These are phyloP conservation scores for Schizosaccharomyces lindneri DNA, from an alignment of 805 yeast species.

Conservation along the genomic window DNA sequence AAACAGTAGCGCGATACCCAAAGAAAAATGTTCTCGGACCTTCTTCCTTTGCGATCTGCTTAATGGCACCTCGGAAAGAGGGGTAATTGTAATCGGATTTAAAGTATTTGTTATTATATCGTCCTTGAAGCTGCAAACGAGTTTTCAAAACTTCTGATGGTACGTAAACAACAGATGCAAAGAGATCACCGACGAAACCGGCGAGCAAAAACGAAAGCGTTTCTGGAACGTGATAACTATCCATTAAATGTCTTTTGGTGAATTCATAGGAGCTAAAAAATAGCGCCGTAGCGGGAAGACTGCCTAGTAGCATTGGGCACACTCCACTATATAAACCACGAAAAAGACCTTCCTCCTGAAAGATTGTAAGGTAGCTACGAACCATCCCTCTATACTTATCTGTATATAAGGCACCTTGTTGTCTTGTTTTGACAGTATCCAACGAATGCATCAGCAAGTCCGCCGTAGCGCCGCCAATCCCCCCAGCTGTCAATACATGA, in stretches of 20 bases:
- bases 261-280: slow-evolving; percentile 80
- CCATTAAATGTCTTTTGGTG: slow-evolving; percentile 45
- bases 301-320: slow-evolving; percentile 73
- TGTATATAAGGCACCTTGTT: slow-evolving; percentile 67
- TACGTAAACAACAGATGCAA: slow-evolving; percentile 68
- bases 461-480: slow-evolving; percentile 81
- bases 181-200: slow-evolving; percentile 64
- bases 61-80: slow-evolving; percentile 46
- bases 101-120: slow-evolving; percentile 53
- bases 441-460: slow-evolving; percentile 85
- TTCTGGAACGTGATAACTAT: slow-evolving; percentile 37
- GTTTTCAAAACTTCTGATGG: slow-evolving; percentile 76
- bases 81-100: slow-evolving; percentile 67
- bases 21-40: slow-evolving; percentile 55
- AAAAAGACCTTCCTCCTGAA: slow-evolving; percentile 58
- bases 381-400: slow-evolving; percentile 49
- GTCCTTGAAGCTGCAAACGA: slow-evolving; percentile 77
- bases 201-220: slow-evolving; percentile 58
- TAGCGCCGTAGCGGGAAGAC: slow-evolving; percentile 78
- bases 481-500: slow-evolving; percentile 49
- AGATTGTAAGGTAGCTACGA: slow-evolving; percentile 51
- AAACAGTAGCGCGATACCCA: slow-evolving; percentile 84
- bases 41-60: slow-evolving; percentile 38
- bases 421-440: slow-evolving; percentile 91
- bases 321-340: slow-evolving; percentile 84